Evolutionary conservation across 176 grass and related monocot genomes (phyloP).

Genomic region (Aegilops longissima): DNA sequence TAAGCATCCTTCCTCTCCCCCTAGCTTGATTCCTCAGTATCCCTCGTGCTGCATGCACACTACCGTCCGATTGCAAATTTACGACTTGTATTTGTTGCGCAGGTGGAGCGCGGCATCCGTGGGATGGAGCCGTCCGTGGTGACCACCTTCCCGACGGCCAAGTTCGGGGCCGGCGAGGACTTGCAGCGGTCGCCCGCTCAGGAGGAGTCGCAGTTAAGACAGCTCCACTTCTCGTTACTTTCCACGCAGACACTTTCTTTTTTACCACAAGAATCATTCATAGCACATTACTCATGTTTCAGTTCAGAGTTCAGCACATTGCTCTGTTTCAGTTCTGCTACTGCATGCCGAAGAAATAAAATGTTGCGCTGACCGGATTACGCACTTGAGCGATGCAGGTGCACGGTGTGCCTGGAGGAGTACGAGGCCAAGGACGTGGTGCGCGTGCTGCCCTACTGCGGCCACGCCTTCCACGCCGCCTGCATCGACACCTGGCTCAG

Average conservation of each 20-base stretch:
- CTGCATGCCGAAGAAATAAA: no score
- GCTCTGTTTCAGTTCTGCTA: no score
- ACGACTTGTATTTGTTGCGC: not conserved
- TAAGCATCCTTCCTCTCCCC: not conserved
- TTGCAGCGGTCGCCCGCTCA: slow-evolving; percentile 7
- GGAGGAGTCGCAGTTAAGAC: slow-evolving; percentile 56
- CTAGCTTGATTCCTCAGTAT: not conserved
- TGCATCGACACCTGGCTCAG: slow-evolving; percentile 83
- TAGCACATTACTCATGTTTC: not conserved
- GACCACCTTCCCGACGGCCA: slow-evolving; percentile 62
- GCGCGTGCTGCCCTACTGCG: slow-evolving; percentile 60
- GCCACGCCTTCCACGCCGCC: slow-evolving; percentile 63
- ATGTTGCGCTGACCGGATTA: no score
- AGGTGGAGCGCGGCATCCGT: slow-evolving; percentile 40
- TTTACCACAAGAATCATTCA: not conserved
- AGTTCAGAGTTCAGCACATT: no score
- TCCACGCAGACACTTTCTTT: no score
- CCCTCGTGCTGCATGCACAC: not conserved
- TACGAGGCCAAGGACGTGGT: slow-evolving; percentile 60
- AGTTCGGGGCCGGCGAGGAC: slow-evolving; percentile 36
- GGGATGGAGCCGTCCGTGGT: slow-evolving; percentile 58
- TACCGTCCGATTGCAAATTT: no score
- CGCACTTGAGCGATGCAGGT: no score
- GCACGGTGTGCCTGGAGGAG: slow-evolving; percentile 66
- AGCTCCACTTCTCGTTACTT: not conserved